These are phyloP conservation scores for Pseudoturritis turrita DNA, from an alignment of 345 rosid genomes.

Conservation along the genomic window DNA sequence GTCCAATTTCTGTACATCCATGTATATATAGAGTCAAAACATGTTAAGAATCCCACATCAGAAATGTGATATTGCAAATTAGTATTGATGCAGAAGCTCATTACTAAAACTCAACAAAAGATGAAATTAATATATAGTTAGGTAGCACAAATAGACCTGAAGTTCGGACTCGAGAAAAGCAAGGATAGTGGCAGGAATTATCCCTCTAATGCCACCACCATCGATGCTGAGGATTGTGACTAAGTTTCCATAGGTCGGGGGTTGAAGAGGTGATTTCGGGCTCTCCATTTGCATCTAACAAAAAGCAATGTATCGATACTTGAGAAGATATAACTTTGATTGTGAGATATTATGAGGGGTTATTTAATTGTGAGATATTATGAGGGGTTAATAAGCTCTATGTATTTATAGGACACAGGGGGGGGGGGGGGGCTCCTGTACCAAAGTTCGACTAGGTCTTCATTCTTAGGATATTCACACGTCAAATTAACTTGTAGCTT, in stretches of 20 bases:
- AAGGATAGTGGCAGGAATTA: slow-evolving; percentile 60
- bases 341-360: neutral
- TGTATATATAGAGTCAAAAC: neutral
- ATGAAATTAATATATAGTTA: neutral
- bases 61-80: neutral
- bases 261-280: slow-evolving; percentile 50
- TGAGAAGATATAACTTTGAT: neutral
- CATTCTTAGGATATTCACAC: neutral
- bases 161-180: slow-evolving; percentile 61
- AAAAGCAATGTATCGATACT: neutral
- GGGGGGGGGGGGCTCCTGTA: neutral
- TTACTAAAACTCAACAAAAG: neutral
- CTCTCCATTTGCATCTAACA: slow-evolving; percentile 25
- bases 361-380: slow-evolving; percentile 1
- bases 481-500: neutral
- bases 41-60: neutral
- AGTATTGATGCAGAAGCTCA: neutral
- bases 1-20: slow-evolving; percentile 49
- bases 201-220: slow-evolving; percentile 79
- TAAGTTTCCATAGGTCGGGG: slow-evolving; percentile 47
- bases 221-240: slow-evolving; percentile 71
- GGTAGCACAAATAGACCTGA: slow-evolving; percentile 39
- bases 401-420: slow-evolving; percentile 8
- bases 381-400: neutral
- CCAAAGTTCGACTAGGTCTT: neutral